Evolutionary conservation across 768 basidiomycete species (phyloP).

Genomic region (Trametes cinnabarina): DNA sequence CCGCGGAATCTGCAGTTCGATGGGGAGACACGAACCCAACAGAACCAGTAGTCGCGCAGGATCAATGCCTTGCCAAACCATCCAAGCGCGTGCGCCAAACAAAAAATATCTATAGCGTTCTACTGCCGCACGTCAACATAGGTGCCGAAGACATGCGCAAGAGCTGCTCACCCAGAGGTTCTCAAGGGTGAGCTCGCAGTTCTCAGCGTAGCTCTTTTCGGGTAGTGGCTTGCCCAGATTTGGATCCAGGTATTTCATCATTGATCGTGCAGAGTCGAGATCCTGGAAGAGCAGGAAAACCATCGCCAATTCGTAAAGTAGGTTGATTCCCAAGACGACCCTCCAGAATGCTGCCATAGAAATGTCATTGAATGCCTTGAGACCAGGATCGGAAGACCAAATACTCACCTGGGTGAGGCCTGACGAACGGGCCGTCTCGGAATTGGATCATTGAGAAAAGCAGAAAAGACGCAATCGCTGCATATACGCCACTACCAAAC

Average conservation of each 20-base stretch:
- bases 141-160: background rate
- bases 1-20: background rate
- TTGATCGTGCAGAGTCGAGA: slow-evolving; percentile 66
- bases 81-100: slow-evolving; percentile 78
- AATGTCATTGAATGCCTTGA: background rate
- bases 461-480: slow-evolving; percentile 70
- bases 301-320: slow-evolving; percentile 78
- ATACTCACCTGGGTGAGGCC: slow-evolving; percentile 63
- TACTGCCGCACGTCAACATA: slow-evolving; percentile 29
- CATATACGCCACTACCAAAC: slow-evolving; percentile 66
- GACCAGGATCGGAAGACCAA: too few relatives aligned
- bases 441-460: slow-evolving; percentile 86
- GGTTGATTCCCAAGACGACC: slow-evolving; percentile 71
- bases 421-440: slow-evolving; percentile 85
- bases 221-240: slow-evolving; percentile 68
- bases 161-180: slow-evolving; percentile 62
- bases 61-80: slow-evolving; percentile 94
- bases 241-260: slow-evolving; percentile 80
- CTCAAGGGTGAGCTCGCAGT: slow-evolving; percentile 60
- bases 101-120: slow-evolving; percentile 85
- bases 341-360: slow-evolving; percentile 67
- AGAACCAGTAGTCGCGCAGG: slow-evolving; percentile 90
- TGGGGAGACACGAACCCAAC: slow-evolving; percentile 59
- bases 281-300: slow-evolving; percentile 89
- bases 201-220: slow-evolving; percentile 85